Evolutionary conservation across 306 rosid genomes (phyloP).

Genomic region (Acacia melanoxylon): DNA sequence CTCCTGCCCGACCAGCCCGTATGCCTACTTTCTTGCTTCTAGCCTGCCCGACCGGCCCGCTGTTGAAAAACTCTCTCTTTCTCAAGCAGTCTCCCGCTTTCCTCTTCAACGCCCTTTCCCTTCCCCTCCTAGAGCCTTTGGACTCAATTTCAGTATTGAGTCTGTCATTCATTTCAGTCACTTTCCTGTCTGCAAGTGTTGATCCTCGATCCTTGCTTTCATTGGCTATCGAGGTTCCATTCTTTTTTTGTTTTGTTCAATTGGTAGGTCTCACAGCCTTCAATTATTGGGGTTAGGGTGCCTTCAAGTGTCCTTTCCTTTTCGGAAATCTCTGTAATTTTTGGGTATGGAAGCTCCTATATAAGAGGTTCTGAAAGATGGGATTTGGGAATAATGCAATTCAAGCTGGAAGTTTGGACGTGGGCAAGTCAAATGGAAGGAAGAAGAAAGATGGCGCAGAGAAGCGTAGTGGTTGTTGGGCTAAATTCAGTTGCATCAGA

Average conservation of each 20-base stretch:
- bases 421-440: slow-evolving; percentile 53
- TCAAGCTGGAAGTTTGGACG: slow-evolving; percentile 67
- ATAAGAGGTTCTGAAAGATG: slow-evolving; percentile 51
- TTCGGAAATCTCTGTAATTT: slow-evolving; percentile 28
- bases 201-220: slow-evolving; percentile 14
- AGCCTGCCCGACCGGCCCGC: slow-evolving; percentile 45
- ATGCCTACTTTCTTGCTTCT: slow-evolving; percentile 22
- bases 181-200: slow-evolving; percentile 19
- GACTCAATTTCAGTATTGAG: slow-evolving; percentile 26
- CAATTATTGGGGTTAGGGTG: slow-evolving; percentile 31
- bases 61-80: slow-evolving; percentile 37
- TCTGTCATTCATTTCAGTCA: neutral
- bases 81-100: slow-evolving; percentile 47
- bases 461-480: slow-evolving; percentile 65
- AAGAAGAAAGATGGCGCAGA: slow-evolving; percentile 46
- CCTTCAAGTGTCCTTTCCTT: slow-evolving; percentile 1
- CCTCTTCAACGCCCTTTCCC: slow-evolving; percentile 33
- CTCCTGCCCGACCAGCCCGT: slow-evolving; percentile 47
- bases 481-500: slow-evolving; percentile 60
- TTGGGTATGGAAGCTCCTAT: slow-evolving; percentile 34
- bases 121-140: slow-evolving; percentile 16
- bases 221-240: neutral
- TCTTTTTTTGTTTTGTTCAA: neutral
- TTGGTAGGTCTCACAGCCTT: slow-evolving; percentile 13
- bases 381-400: slow-evolving; percentile 63